These are phyloP conservation scores for Draba incana DNA, from an alignment of 345 rosid species.

Conservation along the genomic window DNA sequence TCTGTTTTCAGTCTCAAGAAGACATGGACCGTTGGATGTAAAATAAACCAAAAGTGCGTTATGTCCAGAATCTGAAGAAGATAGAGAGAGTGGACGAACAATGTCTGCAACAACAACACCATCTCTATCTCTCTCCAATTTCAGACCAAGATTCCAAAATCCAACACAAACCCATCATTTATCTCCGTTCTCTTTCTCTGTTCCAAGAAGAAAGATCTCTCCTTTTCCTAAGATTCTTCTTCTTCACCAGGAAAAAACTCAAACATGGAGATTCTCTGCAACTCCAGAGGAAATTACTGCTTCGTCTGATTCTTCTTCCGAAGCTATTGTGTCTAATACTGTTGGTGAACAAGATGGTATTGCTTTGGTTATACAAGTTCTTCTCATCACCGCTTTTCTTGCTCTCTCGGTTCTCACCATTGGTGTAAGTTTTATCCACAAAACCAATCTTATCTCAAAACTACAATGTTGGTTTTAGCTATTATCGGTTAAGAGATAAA, in stretches of 20 bases:
- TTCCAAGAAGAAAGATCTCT: constrained; percentile 28
- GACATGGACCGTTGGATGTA: constrained; percentile 21
- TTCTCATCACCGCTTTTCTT: constrained; percentile 65
- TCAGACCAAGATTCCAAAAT: constrained; percentile 42
- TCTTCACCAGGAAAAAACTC: constrained; percentile 20
- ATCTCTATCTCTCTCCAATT: constrained; percentile 41
- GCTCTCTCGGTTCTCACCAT: constrained; percentile 70
- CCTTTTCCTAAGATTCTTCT: constrained; percentile 34
- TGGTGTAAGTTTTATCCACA: constrained; percentile 59
- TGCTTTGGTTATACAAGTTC: constrained; percentile 50
- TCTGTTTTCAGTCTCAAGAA: constrained; percentile 5
- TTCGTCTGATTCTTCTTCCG: constrained; percentile 36
- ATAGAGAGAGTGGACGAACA: constrained; percentile 26
- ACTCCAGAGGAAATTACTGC: constrained; percentile 49
- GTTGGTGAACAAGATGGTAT: constrained; percentile 53
- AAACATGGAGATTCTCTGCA: constrained; percentile 52
- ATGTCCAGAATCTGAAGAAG: constrained; percentile 29
- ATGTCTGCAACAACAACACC: constrained; percentile 38
- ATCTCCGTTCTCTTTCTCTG: constrained; percentile 34
- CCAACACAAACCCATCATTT: constrained; percentile 30
- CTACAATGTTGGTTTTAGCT: not conserved
- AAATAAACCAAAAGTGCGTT: not conserved
- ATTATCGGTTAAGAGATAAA: not conserved
- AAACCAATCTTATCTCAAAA: constrained; percentile 29
- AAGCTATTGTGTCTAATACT: constrained; percentile 31